These are phyloP conservation scores for Funneliformis caledonium DNA, from an alignment of 371 early-diverging fungal species.

Conservation along the genomic window DNA sequence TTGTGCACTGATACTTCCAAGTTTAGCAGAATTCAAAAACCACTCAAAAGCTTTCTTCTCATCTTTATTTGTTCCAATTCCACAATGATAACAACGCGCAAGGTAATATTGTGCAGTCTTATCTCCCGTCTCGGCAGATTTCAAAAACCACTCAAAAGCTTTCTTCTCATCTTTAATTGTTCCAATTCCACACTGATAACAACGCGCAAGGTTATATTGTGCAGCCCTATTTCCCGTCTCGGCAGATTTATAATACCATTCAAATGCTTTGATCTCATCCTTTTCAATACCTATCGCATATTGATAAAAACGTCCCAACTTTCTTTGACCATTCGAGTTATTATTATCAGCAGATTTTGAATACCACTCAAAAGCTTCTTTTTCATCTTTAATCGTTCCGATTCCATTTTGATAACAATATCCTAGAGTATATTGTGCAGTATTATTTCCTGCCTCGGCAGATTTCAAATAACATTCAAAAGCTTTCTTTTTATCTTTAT, in stretches of 20 bases:
- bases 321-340: neutral
- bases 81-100: slow-evolving; percentile 77
- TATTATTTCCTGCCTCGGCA: slow-evolving; percentile 72
- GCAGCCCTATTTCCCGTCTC: neutral
- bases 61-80: slow-evolving; percentile 36
- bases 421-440: slow-evolving; percentile 47
- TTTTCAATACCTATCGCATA: neutral
- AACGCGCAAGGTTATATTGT: neutral
- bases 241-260: slow-evolving; percentile 2
- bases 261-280: neutral
- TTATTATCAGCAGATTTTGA: neutral
- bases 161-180: slow-evolving; percentile 45
- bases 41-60: slow-evolving; percentile 45
- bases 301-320: neutral
- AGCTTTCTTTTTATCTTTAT: slow-evolving; percentile 60
- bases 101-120: slow-evolving; percentile 70
- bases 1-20: slow-evolving; percentile 64
- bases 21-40: slow-evolving; percentile 66
- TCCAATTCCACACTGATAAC: neutral
- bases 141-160: slow-evolving; percentile 53
- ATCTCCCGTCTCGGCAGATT: slow-evolving; percentile 53
- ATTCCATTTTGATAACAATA: neutral
- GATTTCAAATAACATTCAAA: slow-evolving; percentile 40
- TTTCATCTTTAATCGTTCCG: neutral
- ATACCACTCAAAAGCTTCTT: neutral